Conservation (phyloP, 768 basidiomycete genomes). For the Xerocomus spinulosus region DNA sequence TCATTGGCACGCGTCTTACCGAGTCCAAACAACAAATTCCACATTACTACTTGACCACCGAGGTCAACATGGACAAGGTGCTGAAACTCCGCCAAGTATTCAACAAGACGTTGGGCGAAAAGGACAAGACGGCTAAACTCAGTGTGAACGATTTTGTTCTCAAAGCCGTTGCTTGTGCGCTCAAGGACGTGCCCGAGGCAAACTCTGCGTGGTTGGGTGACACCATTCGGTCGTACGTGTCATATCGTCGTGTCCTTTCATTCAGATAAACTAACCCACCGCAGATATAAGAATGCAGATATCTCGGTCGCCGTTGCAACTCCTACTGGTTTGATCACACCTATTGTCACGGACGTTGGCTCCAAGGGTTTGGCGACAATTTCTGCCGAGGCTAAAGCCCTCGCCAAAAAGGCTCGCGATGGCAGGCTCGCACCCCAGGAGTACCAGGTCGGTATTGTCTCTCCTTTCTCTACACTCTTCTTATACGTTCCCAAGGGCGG, state of each 20-base stretch:
- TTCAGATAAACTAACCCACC: background rate
- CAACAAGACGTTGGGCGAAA: slow-evolving; percentile 81
- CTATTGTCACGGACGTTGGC: slow-evolving; percentile 92
- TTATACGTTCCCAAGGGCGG: slow-evolving; percentile 59
- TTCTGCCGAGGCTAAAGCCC: slow-evolving; percentile 84
- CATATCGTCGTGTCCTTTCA: background rate
- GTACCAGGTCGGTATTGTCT: slow-evolving; percentile 67
- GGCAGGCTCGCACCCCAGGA: slow-evolving; percentile 93
- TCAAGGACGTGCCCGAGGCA: slow-evolving; percentile 93
- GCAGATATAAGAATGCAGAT: slow-evolving; percentile 92
- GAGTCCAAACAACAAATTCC: slow-evolving; percentile 95
- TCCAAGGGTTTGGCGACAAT: slow-evolving; percentile 90
- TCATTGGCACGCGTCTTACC: slow-evolving; percentile 83
- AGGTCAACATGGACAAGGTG: slow-evolving; percentile 95
- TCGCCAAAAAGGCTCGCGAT: slow-evolving; percentile 95
- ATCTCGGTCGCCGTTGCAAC: slow-evolving; percentile 97
- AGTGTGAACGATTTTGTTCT: slow-evolving; percentile 98
- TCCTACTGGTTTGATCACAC: slow-evolving; percentile 92
- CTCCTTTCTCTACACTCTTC: background rate
- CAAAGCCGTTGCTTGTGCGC: slow-evolving; percentile 88
- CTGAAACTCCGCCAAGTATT: slow-evolving; percentile 93
- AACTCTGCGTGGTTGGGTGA: slow-evolving; percentile 99
- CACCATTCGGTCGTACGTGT: slow-evolving; percentile 82
- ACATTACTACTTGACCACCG: slow-evolving; percentile 94
- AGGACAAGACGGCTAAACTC: slow-evolving; percentile 88